Conservation (phyloP, 208 protist genomes). For the Vickermania ingenoplastis region DNA sequence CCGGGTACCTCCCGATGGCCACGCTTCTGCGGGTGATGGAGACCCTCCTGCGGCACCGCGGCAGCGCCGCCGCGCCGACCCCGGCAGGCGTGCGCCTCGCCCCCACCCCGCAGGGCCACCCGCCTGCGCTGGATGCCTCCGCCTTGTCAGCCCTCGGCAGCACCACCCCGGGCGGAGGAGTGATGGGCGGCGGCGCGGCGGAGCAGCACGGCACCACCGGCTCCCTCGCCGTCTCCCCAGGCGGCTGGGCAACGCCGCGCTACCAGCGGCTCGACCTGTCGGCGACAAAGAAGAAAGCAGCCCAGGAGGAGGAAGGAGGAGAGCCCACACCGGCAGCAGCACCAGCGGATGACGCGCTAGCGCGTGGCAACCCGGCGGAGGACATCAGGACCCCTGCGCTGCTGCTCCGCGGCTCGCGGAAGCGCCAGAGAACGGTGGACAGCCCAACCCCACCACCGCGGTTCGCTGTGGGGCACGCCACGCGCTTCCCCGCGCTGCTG, state of each 20-base stretch:
- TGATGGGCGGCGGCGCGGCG: too few relatives aligned
- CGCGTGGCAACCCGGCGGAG: too few relatives aligned
- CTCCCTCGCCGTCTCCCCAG: background rate
- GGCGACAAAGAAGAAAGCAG: too few relatives aligned
- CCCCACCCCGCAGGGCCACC: too few relatives aligned
- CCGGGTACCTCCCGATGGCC: conserved; percentile 55
- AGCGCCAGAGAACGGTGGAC: background rate
- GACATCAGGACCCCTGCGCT: too few relatives aligned
- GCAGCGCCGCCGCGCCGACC: conserved; percentile 6
- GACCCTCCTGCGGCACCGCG: conserved; percentile 18
- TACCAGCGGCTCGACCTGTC: background rate
- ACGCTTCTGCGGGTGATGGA: conserved; percentile 41
- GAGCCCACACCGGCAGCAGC: too few relatives aligned
- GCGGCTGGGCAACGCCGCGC: background rate
- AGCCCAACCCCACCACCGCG: background rate
- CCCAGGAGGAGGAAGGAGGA: too few relatives aligned
- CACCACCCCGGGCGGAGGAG: too few relatives aligned
- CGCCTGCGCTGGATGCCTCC: too few relatives aligned
- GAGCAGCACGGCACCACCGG: background rate
- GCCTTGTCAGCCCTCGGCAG: background rate
- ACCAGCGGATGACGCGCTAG: background rate
- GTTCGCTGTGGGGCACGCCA: background rate
- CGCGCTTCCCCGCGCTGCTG: background rate
- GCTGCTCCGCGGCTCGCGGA: background rate
- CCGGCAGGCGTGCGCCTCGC: too few relatives aligned